These are phyloP conservation scores for Sugiyamaella pinicola DNA, from an alignment of 1,139 yeast genomes.

Conservation along the genomic window DNA sequence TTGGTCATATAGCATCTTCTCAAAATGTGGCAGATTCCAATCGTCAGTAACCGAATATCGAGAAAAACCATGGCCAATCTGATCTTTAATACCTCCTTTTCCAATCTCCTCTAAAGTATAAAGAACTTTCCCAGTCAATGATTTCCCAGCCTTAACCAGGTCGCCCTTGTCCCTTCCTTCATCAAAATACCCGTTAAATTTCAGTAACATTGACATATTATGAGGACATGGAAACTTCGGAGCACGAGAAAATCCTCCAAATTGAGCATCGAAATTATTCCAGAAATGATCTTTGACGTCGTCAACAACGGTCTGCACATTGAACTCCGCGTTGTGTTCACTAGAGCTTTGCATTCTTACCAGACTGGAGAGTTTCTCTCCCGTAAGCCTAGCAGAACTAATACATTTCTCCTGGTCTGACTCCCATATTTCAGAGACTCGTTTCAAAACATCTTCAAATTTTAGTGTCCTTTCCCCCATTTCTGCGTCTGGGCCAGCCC, in stretches of 20 bases:
- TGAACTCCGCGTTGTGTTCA: constrained; percentile 30
- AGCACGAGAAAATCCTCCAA: constrained; percentile 44
- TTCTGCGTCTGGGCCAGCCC: constrained; percentile 42
- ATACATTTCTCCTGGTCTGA: constrained; percentile 34
- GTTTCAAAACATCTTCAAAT: constrained; percentile 37
- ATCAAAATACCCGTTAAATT: constrained; percentile 24
- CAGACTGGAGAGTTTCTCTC: constrained; percentile 31
- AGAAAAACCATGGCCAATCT: constrained; percentile 45
- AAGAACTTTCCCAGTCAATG: constrained; percentile 20
- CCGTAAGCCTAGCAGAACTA: constrained; percentile 33
- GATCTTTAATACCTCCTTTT: constrained; percentile 46
- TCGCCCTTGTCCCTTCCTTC: constrained; percentile 14
- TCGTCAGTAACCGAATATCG: constrained; percentile 46
- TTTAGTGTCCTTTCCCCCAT: constrained; percentile 30
- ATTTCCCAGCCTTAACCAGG: constrained; percentile 3
- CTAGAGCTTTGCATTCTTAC: constrained; percentile 37
- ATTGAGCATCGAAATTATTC: constrained; percentile 34
- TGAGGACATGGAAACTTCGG: constrained; percentile 46
- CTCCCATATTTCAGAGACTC: constrained; percentile 39
- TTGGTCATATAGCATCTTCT: constrained; percentile 46
- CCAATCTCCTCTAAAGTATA: constrained; percentile 40
- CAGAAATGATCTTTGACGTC: constrained; percentile 37
- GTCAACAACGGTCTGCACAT: constrained; percentile 26
- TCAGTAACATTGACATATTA: constrained; percentile 39
- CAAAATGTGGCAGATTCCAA: constrained; percentile 48